Base-by-base conservation (phyloP, 1,139 yeast species). In the Pichia norvegensis region DNA sequence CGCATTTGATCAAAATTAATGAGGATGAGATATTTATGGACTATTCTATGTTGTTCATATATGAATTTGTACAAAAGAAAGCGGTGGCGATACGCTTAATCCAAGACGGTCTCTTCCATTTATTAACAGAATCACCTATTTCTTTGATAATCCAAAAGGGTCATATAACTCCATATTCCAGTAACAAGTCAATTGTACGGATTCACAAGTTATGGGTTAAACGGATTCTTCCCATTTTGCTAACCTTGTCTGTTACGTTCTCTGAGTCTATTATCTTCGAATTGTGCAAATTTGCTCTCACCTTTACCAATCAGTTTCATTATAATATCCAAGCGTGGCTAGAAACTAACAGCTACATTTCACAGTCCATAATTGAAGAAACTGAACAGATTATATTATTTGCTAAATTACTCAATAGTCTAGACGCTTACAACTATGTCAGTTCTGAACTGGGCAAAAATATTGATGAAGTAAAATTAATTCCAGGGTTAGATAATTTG, bases 191-290 rank as follows among this genome's bases (percentile, higher is more conserved):
- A 4, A 43, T 52, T 37, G 40, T 42, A 4, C 62, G 70, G 9
- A 67, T 85, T 51, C 92, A 87, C 61, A 72, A 76, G 45, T 69
- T 85, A 21, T 90, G 97, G 97, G 76, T 80, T 13, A 81, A 83
- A 58, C 95, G 95, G 0, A 67, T 90, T 20, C 67, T 90, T 38
- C 83, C 95, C 0, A 74, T 86, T 9, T 68, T 83, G 23, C 64
- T 86, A 38, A 70, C 76, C 2, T 64, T 86, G 17, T 62, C 86
- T 43, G 72, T 79, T 40, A 75, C 73, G 46, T 74, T 87, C 46
- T 94, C 94, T 0, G 72, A 75, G 1, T 69, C 76, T 38, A 69
- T 84, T 2, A 59, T 82, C 1, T 79, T 86, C 1, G 95, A 86
- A 49, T 68, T 81, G 8, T 73, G 83, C 50, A 68, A 78, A 42